These are phyloP conservation scores for Cryptosporidium viatorum DNA, from an alignment of 169 alveolate genomes.

Conservation along the genomic window DNA sequence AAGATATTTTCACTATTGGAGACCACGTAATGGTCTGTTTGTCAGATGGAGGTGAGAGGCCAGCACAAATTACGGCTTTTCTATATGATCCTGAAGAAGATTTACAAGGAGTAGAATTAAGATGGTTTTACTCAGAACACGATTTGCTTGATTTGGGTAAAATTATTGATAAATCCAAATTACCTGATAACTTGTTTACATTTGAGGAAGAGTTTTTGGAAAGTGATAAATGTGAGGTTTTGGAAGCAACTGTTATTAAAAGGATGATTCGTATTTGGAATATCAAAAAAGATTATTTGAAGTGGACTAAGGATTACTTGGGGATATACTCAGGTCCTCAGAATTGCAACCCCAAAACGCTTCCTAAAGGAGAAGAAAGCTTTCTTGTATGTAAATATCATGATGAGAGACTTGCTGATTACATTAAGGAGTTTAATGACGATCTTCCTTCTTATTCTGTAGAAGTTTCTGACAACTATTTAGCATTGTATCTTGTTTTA, in stretches of 20 bases:
- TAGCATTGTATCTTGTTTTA: conserved; percentile 18
- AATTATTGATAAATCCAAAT: conserved; percentile 44
- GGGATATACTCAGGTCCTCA: conserved; percentile 64
- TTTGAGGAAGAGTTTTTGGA: conserved; percentile 66
- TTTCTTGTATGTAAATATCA: not conserved
- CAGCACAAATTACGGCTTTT: conserved; percentile 73
- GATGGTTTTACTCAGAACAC: conserved; percentile 70
- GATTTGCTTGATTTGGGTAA: conserved; percentile 48
- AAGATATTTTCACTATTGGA: conserved; percentile 49
- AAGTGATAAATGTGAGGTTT: conserved; percentile 63
- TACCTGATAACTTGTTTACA: conserved; percentile 30
- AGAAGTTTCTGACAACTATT: conserved; percentile 46
- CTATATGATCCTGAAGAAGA: conserved; percentile 62
- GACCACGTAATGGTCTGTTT: conserved; percentile 68
- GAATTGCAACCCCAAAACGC: not conserved
- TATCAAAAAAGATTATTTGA: conserved; percentile 21
- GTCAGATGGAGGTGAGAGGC: conserved; percentile 73
- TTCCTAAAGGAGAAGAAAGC: not conserved
- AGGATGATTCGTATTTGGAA: conserved; percentile 74
- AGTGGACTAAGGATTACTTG: conserved; percentile 49
- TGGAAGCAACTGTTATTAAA: conserved; percentile 55
- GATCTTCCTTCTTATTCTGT: conserved; percentile 50
- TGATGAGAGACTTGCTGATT: conserved; percentile 27
- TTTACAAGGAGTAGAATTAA: conserved; percentile 66
- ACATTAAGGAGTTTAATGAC: conserved; percentile 47